A percentile compares a stretch with the other conserved stretches of the same genome.
Evolutionary conservation across 1,139 yeast genomes (phyloP).

Genomic region (Sugiyamaella novakii): DNA sequence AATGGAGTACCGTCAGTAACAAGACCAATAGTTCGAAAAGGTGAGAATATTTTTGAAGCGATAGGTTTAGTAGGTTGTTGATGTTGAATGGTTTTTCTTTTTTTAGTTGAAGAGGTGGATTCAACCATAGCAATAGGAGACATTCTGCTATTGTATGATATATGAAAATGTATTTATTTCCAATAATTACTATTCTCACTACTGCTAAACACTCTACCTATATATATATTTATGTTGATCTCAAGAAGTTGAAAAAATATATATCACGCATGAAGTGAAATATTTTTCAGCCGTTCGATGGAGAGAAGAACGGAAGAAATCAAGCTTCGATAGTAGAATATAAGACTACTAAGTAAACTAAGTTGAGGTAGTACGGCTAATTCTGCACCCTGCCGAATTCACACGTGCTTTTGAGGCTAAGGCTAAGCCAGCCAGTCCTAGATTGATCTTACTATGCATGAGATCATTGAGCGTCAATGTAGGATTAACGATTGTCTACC

Average conservation of each 20-base stretch:
- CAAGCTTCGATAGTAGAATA: neutral
- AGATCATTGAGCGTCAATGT: too few relatives aligned
- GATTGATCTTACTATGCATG: too few relatives aligned
- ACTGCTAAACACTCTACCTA: too few relatives aligned
- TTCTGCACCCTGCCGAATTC: neutral
- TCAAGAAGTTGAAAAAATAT: too few relatives aligned
- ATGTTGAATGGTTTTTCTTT: neutral
- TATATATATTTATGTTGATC: too few relatives aligned
- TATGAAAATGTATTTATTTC: neutral
- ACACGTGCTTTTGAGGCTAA: constrained; percentile 2
- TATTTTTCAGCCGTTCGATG: constrained; percentile 11
- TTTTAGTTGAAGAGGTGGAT: constrained; percentile 1
- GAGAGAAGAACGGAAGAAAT: too few relatives aligned
- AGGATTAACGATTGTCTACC: too few relatives aligned
- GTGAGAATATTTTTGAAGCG: constrained; percentile 22
- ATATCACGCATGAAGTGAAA: constrained; percentile 5
- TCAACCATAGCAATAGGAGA: constrained; percentile 15
- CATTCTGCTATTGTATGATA: constrained; percentile 10
- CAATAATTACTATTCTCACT: neutral
- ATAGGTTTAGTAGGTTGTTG: neutral
- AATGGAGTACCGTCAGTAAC: constrained; percentile 72
- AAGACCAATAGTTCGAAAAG: constrained; percentile 43
- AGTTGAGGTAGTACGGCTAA: too few relatives aligned
- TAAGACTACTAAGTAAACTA: too few relatives aligned
- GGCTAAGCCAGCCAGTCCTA: too few relatives aligned